These are phyloP conservation scores for Chaetoceros muelleri DNA, from an alignment of 108 stramenopile genomes.

Conservation along the genomic window DNA sequence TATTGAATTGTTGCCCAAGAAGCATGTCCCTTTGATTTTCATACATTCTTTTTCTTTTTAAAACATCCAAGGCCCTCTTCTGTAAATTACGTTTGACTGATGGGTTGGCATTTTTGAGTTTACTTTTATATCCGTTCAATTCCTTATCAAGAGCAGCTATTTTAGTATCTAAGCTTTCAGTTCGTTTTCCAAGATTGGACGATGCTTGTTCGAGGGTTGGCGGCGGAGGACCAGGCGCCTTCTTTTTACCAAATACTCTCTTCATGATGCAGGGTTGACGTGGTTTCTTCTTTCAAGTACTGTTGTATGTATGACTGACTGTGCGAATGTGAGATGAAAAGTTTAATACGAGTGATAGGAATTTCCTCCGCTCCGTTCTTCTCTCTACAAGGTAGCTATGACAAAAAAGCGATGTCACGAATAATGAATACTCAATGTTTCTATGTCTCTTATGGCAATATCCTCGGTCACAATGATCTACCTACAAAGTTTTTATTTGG, in stretches of 20 bases:
- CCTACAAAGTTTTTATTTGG: too few species aligned
- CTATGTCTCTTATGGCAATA: too few species aligned
- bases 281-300: too few species aligned
- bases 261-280: too few species aligned
- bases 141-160: slow-evolving; percentile 67
- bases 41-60: slow-evolving; percentile 97
- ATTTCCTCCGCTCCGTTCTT: too few species aligned
- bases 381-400: too few species aligned
- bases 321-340: too few species aligned
- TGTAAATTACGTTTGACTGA: slow-evolving; percentile 65
- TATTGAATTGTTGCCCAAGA: slow-evolving; percentile 92
- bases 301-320: too few species aligned
- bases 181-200: slow-evolving; percentile 41
- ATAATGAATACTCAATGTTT: too few species aligned
- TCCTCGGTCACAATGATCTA: too few species aligned
- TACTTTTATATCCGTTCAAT: slow-evolving; percentile 68
- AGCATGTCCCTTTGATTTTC: slow-evolving; percentile 93
- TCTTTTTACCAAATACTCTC: slow-evolving; percentile 83
- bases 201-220: slow-evolving; percentile 72
- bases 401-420: too few species aligned
- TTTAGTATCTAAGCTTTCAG: slow-evolving; percentile 69
- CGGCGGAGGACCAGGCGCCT: slow-evolving; percentile 51
- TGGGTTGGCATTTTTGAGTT: slow-evolving; percentile 68
- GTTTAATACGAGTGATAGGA: too few species aligned
- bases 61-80: slow-evolving; percentile 86